Percentiles rank a stretch among this genome's conserved stretches.
Evolutionary conservation across 2,329 filamentous ascomycete species (phyloP).

Genomic region (Cytospora chrysosperma): DNA sequence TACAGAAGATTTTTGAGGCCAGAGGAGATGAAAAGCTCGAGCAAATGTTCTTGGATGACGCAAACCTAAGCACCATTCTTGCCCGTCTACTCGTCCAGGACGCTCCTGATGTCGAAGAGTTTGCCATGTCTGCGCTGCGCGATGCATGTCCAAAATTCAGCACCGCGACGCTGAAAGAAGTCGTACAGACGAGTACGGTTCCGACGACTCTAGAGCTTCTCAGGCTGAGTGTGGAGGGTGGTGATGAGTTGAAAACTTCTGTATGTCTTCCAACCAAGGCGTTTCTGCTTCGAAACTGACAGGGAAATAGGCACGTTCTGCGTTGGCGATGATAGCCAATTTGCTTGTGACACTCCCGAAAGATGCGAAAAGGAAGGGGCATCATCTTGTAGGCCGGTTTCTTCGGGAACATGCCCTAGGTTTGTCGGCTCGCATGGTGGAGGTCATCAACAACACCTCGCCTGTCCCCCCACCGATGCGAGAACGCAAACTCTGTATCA

Average conservation of each 20-base stretch:
- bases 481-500: constrained; percentile 76
- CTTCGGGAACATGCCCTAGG: constrained; percentile 82
- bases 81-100: constrained; percentile 60
- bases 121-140: constrained; percentile 66
- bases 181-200: constrained; percentile 74
- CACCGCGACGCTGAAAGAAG: constrained; percentile 61
- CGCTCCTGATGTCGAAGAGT: constrained; percentile 56
- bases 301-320: constrained; percentile 44
- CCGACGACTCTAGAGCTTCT: constrained; percentile 77
- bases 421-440: constrained; percentile 79
- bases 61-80: constrained; percentile 58
- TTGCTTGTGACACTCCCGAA: constrained; percentile 32
- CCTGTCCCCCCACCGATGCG: constrained; percentile 52
- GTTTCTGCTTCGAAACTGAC: constrained; percentile 30
- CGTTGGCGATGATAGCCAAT: constrained; percentile 46
- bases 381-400: constrained; percentile 65
- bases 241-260: constrained; percentile 53
- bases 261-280: constrained; percentile 45
- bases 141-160: constrained; percentile 71
- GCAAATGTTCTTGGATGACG: constrained; percentile 52
- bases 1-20: constrained; percentile 77
- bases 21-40: constrained; percentile 67
- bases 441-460: constrained; percentile 68
- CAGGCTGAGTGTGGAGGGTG: constrained; percentile 71
- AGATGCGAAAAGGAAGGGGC: constrained; percentile 48